phyloP scores from a whole-genome alignment of 257 asterid genomes.

The Solanum piurae region DNA sequence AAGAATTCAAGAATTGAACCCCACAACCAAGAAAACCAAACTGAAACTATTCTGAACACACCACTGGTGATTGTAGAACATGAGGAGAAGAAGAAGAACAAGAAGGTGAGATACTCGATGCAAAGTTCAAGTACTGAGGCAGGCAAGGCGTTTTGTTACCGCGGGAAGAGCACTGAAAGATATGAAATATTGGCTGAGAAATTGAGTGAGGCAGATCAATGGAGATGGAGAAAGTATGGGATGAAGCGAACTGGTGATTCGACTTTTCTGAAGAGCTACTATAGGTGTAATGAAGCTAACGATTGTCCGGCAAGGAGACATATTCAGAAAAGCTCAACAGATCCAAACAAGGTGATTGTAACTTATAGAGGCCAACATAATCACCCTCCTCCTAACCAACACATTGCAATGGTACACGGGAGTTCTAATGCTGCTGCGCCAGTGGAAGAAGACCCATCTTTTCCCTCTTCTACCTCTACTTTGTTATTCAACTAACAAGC shows the following conservation, averaged over 20 bases:
- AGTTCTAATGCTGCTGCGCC: background rate
- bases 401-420: background rate
- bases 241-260: background rate
- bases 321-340: background rate
- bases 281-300: background rate
- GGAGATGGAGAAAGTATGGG: conserved; percentile 6
- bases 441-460: background rate
- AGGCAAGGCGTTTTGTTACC: background rate
- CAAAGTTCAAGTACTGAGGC: background rate
- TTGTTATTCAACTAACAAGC: background rate
- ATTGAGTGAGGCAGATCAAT: conserved; percentile 1
- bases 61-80: background rate
- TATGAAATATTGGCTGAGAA: background rate
- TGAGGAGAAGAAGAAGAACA: background rate
- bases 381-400: background rate
- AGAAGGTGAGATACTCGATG: background rate
- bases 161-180: background rate
- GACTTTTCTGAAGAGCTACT: background rate
- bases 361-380: conserved; percentile 1
- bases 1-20: background rate
- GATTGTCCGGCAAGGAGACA: conserved; percentile 7
- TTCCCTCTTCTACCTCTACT: background rate
- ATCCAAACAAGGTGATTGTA: background rate
- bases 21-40: background rate
- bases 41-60: background rate